Evolutionary conservation across 768 basidiomycete genomes (phyloP).

Genomic region (Boletus vermiculosoides): DNA sequence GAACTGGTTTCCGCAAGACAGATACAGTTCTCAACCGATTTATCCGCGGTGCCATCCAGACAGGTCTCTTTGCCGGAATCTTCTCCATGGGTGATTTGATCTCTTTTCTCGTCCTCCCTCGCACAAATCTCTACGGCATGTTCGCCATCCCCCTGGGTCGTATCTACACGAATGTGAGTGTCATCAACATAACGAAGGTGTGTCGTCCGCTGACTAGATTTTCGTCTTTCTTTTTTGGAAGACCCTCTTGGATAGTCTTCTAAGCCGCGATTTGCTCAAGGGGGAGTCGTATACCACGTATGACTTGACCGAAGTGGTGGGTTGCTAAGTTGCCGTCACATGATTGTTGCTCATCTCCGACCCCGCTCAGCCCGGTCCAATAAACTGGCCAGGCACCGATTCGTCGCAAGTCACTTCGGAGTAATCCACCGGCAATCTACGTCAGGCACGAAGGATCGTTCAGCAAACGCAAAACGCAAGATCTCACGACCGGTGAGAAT

Average conservation of each 20-base stretch:
- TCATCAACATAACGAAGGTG: too few relatives aligned
- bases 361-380: too few relatives aligned
- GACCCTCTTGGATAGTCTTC: constrained; percentile 10
- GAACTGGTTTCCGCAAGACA: neutral
- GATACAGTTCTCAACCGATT: neutral
- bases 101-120: neutral
- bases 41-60: neutral
- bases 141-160: neutral
- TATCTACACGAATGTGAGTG: neutral
- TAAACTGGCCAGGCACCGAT: too few relatives aligned
- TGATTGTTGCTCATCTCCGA: too few relatives aligned
- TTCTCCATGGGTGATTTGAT: neutral
- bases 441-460: too few relatives aligned
- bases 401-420: too few relatives aligned
- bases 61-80: neutral
- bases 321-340: too few relatives aligned
- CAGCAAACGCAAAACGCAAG: too few relatives aligned
- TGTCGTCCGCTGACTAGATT: neutral
- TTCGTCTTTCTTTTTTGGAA: neutral
- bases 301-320: neutral
- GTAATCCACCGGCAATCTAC: too few relatives aligned
- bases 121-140: neutral
- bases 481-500: too few relatives aligned
- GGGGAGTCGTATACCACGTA: neutral
- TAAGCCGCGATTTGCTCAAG: constrained; percentile 7